Percentiles rank a stretch among this genome's conserved stretches.
These are phyloP conservation scores for Telfairia occidentalis DNA, from an alignment of 331 rosid genomes.

Conservation along the genomic window DNA sequence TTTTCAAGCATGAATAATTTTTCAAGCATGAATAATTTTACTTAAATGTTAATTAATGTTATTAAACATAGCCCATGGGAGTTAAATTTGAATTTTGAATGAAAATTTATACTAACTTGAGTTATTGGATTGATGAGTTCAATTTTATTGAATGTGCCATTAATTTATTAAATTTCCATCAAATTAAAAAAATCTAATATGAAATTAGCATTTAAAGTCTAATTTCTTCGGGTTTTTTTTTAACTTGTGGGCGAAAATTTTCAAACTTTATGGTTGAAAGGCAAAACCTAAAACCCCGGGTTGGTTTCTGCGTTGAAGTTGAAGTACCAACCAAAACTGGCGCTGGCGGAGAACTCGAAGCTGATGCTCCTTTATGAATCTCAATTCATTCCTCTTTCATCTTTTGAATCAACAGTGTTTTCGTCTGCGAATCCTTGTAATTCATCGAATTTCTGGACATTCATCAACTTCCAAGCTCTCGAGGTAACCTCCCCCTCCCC, in stretches of 20 bases:
- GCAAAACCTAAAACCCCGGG: background rate
- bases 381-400: background rate
- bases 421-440: background rate
- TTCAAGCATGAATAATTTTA: background rate
- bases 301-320: background rate
- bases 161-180: too few species aligned
- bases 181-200: too few species aligned
- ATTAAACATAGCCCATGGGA: background rate
- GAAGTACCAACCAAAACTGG: background rate
- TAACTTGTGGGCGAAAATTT: too few species aligned
- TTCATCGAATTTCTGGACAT: background rate
- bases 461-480: background rate
- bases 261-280: background rate
- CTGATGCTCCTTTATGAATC: slow-evolving; percentile 10
- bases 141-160: background rate
- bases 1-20: too few species aligned
- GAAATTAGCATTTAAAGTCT: too few species aligned
- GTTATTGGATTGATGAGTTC: background rate
- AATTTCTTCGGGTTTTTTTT: too few species aligned
- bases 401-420: background rate
- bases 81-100: background rate
- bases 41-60: background rate
- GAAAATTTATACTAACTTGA: background rate
- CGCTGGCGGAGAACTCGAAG: slow-evolving; percentile 44
- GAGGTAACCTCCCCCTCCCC: background rate